Evolutionary conservation across 176 grass and related monocot genomes (phyloP).

Genomic region (Phoenix roebelenii): DNA sequence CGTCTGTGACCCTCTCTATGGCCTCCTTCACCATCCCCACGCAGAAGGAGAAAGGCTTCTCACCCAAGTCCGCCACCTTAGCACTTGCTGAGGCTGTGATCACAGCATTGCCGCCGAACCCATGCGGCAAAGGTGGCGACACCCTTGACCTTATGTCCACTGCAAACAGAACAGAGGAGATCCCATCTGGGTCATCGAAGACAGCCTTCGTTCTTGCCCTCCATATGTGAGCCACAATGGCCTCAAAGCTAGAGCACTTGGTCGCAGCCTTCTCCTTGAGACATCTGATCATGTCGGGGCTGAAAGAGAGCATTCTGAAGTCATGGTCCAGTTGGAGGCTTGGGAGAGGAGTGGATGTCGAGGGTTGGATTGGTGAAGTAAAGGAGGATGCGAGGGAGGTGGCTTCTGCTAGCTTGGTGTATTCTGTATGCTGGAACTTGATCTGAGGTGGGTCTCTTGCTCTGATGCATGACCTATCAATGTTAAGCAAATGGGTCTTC

Average conservation of each 20-base stretch:
- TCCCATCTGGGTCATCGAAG: constrained; percentile 15
- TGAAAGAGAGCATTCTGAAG: constrained; percentile 15
- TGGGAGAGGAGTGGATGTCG: constrained; percentile 1
- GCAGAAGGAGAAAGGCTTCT: constrained; percentile 31
- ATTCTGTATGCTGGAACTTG: constrained; percentile 35
- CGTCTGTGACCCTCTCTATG: constrained; percentile 32
- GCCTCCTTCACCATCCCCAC: constrained; percentile 32
- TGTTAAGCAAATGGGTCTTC: constrained; percentile 14
- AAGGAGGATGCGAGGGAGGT: constrained; percentile 15
- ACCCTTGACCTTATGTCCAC: constrained; percentile 37
- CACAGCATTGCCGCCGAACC: constrained; percentile 39
- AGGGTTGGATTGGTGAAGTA: constrained; percentile 8
- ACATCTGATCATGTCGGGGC: constrained; percentile 19
- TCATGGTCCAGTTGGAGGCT: constrained; percentile 8
- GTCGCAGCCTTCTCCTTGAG: constrained; percentile 28
- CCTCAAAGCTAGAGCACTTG: constrained; percentile 38
- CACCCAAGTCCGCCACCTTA: constrained; percentile 12
- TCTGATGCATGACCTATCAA: constrained; percentile 35
- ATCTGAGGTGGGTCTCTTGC: constrained; percentile 34
- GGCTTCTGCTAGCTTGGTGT: constrained; percentile 24
- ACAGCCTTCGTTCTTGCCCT: constrained; percentile 33
- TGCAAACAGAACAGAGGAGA: constrained; percentile 32
- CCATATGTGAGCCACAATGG: constrained; percentile 37
- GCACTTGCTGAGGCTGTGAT: constrained; percentile 24
- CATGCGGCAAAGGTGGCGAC: constrained; percentile 20